Base-by-base conservation (phyloP, 805 yeast genomes). In the Wickerhamomyces queroliae region DNA sequence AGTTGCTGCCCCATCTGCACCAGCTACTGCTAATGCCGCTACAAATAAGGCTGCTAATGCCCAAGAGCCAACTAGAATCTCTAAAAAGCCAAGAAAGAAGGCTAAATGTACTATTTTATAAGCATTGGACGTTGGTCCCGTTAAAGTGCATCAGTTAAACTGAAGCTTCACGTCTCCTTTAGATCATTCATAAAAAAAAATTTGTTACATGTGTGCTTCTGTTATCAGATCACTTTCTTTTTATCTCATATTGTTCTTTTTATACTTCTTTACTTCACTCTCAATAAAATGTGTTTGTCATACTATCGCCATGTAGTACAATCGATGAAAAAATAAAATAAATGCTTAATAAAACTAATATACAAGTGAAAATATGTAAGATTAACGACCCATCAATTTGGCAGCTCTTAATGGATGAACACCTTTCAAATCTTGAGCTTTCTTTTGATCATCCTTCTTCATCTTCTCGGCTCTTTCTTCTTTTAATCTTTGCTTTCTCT, bases 391-490 rank as follows among this genome's bases (percentile, higher is more conserved):
- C 50, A 78, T 62, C 50, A 74, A 48, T 13, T 69, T 72, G 34
- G 78, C 72, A 37, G 80, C 75, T 62, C 93, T 70, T 8, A 82
- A 76, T 3, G 93, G 93, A 58, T 85, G 93, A 36, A 58, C 59
- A 3, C 60, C 54, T 7, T 47, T 49, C 13, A 53, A 22, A 32
- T 49, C 54, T 28, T 43, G 41, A 33, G 37, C 35, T 27, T 36
- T 26, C 33, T 24, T 33, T 13, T 46, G 41, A 15, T 51, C 58
- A 35, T 58, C 68, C 43, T 59, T 66, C 44, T 53, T 63, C 46
- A 55, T 59, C 35, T 57, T 56, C 32, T 63, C 66, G 40, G 63
- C 62, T 40, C 69, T 74, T 52, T 72, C 69, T 49, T 72, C 70
- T 40, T 59, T 50, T 33, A 79, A 69, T 52, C 81, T 74, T 29